Percentiles rank a stretch among this genome's conserved stretches.
Conservation (phyloP, 169 alveolate genomes). For the Babesia bigemina region DNA sequence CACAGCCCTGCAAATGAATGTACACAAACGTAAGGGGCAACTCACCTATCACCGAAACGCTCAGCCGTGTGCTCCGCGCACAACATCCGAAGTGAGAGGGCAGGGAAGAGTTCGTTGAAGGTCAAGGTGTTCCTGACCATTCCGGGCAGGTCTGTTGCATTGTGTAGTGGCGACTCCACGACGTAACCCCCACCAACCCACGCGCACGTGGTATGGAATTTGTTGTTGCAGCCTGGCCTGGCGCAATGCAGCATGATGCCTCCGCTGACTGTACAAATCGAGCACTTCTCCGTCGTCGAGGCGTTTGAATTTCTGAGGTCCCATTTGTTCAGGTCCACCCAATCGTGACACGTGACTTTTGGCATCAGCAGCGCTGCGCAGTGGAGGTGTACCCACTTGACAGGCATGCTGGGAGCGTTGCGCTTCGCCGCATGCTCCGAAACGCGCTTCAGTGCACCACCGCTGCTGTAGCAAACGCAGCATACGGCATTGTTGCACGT, state of each 20-base stretch:
- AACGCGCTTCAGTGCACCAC: conserved; percentile 62
- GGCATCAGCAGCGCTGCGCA: conserved; percentile 65
- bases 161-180: conserved; percentile 35
- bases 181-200: conserved; percentile 59
- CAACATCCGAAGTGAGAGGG: conserved; percentile 18
- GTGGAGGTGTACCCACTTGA: conserved; percentile 56
- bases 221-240: conserved; percentile 19
- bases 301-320: conserved; percentile 2
- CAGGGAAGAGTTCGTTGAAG: conserved; percentile 37
- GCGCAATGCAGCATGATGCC: conserved; percentile 42
- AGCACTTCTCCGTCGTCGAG: conserved; percentile 8
- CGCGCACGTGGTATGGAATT: conserved; percentile 62
- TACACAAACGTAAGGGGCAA: background rate
- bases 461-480: conserved; percentile 52
- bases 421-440: background rate
- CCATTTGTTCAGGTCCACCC: conserved; percentile 41
- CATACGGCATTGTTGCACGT: conserved; percentile 56
- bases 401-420: background rate
- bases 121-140: background rate
- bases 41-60: conserved; percentile 35
- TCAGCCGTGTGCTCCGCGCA: conserved; percentile 44
- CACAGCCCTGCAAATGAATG: conserved; percentile 38
- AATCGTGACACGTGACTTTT: conserved; percentile 34
- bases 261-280: conserved; percentile 48
- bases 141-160: conserved; percentile 5